These are phyloP conservation scores for Penicillium turbatum DNA, from an alignment of 495 filamentous ascomycete genomes.

Conservation along the genomic window DNA sequence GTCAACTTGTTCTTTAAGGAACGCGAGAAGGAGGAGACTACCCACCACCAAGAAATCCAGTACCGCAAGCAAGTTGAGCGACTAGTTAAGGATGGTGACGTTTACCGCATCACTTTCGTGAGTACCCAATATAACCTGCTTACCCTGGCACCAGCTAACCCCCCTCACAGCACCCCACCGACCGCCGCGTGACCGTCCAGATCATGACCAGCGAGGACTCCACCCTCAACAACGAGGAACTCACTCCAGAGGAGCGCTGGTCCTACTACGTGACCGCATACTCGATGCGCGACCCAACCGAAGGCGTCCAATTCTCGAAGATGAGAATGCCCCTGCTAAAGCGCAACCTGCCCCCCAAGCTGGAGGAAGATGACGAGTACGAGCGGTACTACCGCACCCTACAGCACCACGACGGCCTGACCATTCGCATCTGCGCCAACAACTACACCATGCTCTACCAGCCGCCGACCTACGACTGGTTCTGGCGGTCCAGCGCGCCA, in stretches of 20 bases:
- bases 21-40: constrained; percentile 73
- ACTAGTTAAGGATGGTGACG: constrained; percentile 80
- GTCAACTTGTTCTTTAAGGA: constrained; percentile 77
- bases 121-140: constrained; percentile 33
- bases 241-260: constrained; percentile 64
- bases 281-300: constrained; percentile 81
- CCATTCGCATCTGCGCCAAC: constrained; percentile 74
- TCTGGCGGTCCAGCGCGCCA: constrained; percentile 40
- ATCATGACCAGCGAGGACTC: constrained; percentile 76
- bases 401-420: constrained; percentile 66
- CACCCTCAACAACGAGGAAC: constrained; percentile 63
- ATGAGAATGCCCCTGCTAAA: constrained; percentile 65
- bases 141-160: constrained; percentile 18
- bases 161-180: constrained; percentile 40
- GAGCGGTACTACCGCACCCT: constrained; percentile 50
- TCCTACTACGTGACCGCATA: constrained; percentile 92
- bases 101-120: constrained; percentile 83
- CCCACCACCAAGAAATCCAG: constrained; percentile 76
- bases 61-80: constrained; percentile 84
- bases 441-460: constrained; percentile 79
- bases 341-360: constrained; percentile 64
- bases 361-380: constrained; percentile 48
- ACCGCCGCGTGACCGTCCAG: constrained; percentile 57
- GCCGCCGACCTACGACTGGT: constrained; percentile 60
- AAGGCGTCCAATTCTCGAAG: constrained; percentile 64